phyloP scores from a whole-genome alignment of 2,329 filamentous ascomycete species.

The Apiospora aurea region DNA sequence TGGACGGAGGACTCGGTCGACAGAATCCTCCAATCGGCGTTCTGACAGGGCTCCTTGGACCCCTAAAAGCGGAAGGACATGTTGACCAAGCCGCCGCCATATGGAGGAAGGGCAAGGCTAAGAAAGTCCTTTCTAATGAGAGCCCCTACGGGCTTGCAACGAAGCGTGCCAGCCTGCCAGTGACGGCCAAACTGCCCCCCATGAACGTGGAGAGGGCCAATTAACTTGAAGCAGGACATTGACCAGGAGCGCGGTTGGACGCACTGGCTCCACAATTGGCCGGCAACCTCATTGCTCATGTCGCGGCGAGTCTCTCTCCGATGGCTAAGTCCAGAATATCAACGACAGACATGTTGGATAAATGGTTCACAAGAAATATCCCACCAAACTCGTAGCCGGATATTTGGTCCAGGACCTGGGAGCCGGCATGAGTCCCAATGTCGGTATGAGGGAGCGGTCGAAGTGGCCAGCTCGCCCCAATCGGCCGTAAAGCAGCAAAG shows the following conservation, averaged over 20 bases:
- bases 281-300: not conserved
- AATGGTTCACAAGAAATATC: not conserved
- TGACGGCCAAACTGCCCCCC: not conserved
- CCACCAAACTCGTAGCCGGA: constrained; percentile 10
- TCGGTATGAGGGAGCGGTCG: not conserved
- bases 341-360: not conserved
- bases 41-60: not conserved
- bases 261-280: not conserved
- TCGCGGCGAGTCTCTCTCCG: constrained; percentile 12
- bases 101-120: not conserved
- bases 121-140: not conserved
- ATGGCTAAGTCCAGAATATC: not conserved
- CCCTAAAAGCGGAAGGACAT: not conserved
- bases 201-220: not conserved
- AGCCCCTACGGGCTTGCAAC: not conserved
- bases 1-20: not conserved
- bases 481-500: not conserved
- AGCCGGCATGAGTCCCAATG: not conserved
- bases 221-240: constrained; percentile 19
- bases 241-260: not conserved
- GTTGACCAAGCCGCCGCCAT: not conserved
- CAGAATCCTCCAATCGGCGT: constrained; percentile 11
- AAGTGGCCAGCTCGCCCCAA: not conserved
- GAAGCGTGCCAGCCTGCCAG: not conserved
- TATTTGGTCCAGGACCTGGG: not conserved